Evolutionary conservation across 495 filamentous ascomycete genomes (phyloP).

Genomic region (Aspergillus bridgeri): DNA sequence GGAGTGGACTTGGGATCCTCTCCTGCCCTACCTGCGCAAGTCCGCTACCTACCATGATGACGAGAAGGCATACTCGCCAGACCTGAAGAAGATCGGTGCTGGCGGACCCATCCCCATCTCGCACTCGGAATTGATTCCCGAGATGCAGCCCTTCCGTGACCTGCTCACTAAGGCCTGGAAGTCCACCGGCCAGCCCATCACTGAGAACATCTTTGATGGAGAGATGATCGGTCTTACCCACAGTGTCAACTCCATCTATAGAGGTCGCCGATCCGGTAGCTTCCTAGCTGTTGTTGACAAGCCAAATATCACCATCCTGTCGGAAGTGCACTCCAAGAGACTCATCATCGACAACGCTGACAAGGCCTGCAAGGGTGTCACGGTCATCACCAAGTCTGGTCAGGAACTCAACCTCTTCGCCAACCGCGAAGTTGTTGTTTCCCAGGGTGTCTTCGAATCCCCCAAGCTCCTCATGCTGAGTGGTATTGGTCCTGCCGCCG

Average conservation of each 20-base stretch:
- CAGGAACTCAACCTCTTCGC: slow-evolving; percentile 33
- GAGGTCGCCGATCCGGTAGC: slow-evolving; percentile 52
- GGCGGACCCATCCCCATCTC: slow-evolving; percentile 52
- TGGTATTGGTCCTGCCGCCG: slow-evolving; percentile 39
- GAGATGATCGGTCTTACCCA: slow-evolving; percentile 53
- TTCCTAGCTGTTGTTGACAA: slow-evolving; percentile 52
- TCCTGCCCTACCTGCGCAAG: slow-evolving; percentile 52
- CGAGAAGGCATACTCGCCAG: slow-evolving; percentile 28
- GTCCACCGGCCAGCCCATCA: slow-evolving; percentile 48
- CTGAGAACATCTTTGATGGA: slow-evolving; percentile 56
- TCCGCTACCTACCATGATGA: slow-evolving; percentile 55
- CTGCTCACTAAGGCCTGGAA: slow-evolving; percentile 54
- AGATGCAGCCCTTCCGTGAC: slow-evolving; percentile 53
- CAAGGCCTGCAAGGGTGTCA: slow-evolving; percentile 31
- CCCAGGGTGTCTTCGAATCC: slow-evolving; percentile 41
- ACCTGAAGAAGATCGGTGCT: slow-evolving; percentile 47
- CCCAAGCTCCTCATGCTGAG: slow-evolving; percentile 49
- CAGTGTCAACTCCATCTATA: slow-evolving; percentile 55
- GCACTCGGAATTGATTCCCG: slow-evolving; percentile 52
- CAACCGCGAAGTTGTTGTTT: slow-evolving; percentile 43
- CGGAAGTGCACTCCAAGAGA: slow-evolving; percentile 45
- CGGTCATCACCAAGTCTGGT: slow-evolving; percentile 38
- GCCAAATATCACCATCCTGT: slow-evolving; percentile 52
- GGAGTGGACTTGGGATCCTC: slow-evolving; percentile 57
- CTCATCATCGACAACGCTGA: slow-evolving; percentile 49